These are phyloP conservation scores for Scheffersomyces titani DNA, from an alignment of 1,139 yeast genomes.

Conservation along the genomic window DNA sequence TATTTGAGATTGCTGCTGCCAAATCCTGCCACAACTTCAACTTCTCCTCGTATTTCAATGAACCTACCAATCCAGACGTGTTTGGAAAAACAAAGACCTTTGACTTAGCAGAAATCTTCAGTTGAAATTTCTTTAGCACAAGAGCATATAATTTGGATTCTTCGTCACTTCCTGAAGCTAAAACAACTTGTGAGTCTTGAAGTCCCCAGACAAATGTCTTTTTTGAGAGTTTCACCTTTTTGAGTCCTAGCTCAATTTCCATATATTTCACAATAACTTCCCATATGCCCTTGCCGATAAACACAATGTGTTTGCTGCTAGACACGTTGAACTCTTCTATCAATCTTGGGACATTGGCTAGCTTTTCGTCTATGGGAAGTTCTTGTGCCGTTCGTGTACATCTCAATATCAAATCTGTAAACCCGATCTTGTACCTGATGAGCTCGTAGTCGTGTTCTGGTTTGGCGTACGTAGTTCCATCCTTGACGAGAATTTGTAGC, in stretches of 20 bases:
- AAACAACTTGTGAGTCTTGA: conserved; percentile 22
- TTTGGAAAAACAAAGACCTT: conserved; percentile 64
- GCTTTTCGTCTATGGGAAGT: conserved; percentile 53
- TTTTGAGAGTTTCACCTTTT: conserved; percentile 23
- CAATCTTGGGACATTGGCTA: conserved; percentile 55
- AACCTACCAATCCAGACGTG: conserved; percentile 74
- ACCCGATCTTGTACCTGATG: conserved; percentile 55
- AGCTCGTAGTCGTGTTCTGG: conserved; percentile 49
- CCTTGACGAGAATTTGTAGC: conserved; percentile 8
- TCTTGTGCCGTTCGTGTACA: conserved; percentile 66
- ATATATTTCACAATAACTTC: conserved; percentile 46
- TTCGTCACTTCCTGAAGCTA: conserved; percentile 7
- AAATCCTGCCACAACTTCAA: conserved; percentile 50
- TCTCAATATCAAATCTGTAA: conserved; percentile 69
- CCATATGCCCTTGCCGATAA: conserved; percentile 84
- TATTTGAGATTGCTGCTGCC: conserved; percentile 14
- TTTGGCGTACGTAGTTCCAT: conserved; percentile 18
- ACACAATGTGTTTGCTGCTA: conserved; percentile 48
- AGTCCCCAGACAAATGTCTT: conserved; percentile 53
- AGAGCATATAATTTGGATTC: conserved; percentile 13
- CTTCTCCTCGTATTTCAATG: conserved; percentile 47
- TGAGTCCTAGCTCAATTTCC: conserved; percentile 12
- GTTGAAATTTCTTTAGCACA: conserved; percentile 17
- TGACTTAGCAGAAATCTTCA: conserved; percentile 14
- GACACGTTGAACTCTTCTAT: conserved; percentile 42